Percentiles rank a stretch among this genome's conserved stretches.
Evolutionary conservation across 1,139 yeast species (phyloP).

Genomic region (Candida albicans): DNA sequence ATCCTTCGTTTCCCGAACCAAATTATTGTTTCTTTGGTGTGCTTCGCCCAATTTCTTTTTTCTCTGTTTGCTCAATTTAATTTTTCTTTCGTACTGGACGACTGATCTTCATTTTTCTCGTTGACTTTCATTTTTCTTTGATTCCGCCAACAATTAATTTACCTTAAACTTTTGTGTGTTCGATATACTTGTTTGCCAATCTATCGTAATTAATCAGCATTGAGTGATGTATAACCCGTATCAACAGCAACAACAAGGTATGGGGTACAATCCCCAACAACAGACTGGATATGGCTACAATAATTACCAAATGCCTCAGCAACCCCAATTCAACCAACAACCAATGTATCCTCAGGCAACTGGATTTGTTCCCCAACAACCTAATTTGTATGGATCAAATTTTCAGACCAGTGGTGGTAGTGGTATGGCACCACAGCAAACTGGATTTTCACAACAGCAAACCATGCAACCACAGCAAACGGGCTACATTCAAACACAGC

Average conservation of each 20-base stretch:
- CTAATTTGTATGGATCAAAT: conserved; percentile 11
- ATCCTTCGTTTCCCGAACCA: background rate
- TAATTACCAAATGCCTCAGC: conserved; percentile 22
- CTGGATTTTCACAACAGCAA: conserved; percentile 15
- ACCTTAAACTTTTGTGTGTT: background rate
- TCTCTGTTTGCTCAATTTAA: background rate
- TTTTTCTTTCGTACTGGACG: background rate
- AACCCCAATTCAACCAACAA: conserved; percentile 15
- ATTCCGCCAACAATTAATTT: background rate
- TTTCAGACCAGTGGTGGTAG: conserved; percentile 14
- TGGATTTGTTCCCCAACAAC: conserved; percentile 20
- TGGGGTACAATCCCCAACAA: conserved; percentile 25
- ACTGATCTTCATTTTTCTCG: background rate
- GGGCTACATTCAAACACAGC: conserved; percentile 37
- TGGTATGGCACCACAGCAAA: conserved; percentile 32
- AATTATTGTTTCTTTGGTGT: background rate
- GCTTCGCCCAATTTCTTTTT: background rate
- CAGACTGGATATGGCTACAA: conserved; percentile 27
- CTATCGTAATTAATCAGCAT: background rate
- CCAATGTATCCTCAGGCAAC: conserved; percentile 16
- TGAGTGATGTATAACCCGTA: conserved; percentile 45
- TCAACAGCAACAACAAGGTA: conserved; percentile 36
- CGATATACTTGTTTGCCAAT: no score
- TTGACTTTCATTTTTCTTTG: background rate
- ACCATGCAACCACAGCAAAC: conserved; percentile 29